Conservation (phyloP, 2,329 filamentous ascomycete genomes). For the Colletotrichum spinosum region DNA sequence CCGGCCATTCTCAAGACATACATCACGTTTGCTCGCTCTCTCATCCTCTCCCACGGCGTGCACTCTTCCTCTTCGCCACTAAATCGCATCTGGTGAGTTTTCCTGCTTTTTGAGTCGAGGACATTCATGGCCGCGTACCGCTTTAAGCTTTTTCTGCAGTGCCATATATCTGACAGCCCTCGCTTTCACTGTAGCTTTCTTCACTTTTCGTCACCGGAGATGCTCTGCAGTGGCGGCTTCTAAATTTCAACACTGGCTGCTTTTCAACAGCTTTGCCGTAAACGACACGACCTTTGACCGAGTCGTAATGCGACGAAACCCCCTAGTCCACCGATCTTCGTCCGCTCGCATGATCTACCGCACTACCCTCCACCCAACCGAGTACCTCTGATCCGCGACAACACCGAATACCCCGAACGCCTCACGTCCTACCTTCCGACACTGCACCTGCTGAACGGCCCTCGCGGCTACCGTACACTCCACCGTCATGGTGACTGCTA, state of each 20-base stretch:
- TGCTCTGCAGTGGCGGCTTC: slow-evolving; percentile 4
- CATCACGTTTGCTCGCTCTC: slow-evolving; percentile 2
- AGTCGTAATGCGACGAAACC: slow-evolving; percentile 31
- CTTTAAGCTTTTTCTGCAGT: slow-evolving; percentile 18
- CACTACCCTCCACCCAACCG: slow-evolving; percentile 6
- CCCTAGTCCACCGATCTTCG: slow-evolving; percentile 7
- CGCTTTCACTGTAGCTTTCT: slow-evolving; percentile 7
- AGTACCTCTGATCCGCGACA: slow-evolving; percentile 24
- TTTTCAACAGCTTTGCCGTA: neutral
- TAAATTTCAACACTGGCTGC: neutral
- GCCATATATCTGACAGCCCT: slow-evolving; percentile 33
- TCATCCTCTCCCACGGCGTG: neutral
- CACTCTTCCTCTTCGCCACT: slow-evolving; percentile 1
- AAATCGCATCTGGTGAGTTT: slow-evolving; percentile 18
- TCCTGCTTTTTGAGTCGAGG: neutral
- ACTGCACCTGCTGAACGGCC: slow-evolving; percentile 21
- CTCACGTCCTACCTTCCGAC: neutral
- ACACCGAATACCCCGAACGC: slow-evolving; percentile 7
- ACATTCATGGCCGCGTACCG: slow-evolving; percentile 6
- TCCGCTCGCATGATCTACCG: slow-evolving; percentile 30
- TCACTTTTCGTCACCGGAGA: slow-evolving; percentile 19
- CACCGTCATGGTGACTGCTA: slow-evolving; percentile 53
- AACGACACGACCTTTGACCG: neutral
- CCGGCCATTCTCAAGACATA: slow-evolving; percentile 15
- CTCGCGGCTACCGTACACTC: neutral